phyloP scores from a whole-genome alignment of 2,329 filamentous ascomycete species.

The Aspergillus hortae region DNA sequence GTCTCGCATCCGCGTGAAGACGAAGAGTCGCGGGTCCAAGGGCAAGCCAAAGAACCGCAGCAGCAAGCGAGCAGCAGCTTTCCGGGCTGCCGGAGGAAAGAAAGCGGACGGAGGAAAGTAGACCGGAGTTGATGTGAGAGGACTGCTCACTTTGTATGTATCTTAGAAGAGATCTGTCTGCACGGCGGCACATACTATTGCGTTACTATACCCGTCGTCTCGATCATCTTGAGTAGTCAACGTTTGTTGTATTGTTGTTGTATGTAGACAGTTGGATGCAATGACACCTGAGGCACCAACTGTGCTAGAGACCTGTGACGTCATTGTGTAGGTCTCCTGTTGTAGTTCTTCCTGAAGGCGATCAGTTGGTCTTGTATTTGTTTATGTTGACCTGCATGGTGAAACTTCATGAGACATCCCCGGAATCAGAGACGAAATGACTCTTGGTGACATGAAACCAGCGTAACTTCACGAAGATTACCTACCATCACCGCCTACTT shows the following conservation, averaged over 20 bases:
- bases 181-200: neutral
- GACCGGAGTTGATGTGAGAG: neutral
- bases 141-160: slow-evolving; percentile 1
- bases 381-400: no score
- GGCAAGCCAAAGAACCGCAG: slow-evolving; percentile 41
- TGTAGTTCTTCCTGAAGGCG: no score
- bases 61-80: slow-evolving; percentile 41
- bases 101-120: slow-evolving; percentile 11
- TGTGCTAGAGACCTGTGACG: neutral
- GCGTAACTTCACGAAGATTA: no score
- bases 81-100: slow-evolving; percentile 33
- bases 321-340: neutral
- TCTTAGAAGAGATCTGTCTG: neutral
- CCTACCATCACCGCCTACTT: neutral
- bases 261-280: neutral
- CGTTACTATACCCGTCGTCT: no score
- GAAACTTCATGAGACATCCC: no score
- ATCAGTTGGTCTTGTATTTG: no score
- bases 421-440: no score
- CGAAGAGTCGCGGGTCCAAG: slow-evolving; percentile 38
- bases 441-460: no score
- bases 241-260: neutral
- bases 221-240: neutral
- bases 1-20: slow-evolving; percentile 31
- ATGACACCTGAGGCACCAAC: neutral